These are phyloP conservation scores for Colletotrichum sp. DNA, from an alignment of 2,329 filamentous ascomycete species.

Conservation along the genomic window DNA sequence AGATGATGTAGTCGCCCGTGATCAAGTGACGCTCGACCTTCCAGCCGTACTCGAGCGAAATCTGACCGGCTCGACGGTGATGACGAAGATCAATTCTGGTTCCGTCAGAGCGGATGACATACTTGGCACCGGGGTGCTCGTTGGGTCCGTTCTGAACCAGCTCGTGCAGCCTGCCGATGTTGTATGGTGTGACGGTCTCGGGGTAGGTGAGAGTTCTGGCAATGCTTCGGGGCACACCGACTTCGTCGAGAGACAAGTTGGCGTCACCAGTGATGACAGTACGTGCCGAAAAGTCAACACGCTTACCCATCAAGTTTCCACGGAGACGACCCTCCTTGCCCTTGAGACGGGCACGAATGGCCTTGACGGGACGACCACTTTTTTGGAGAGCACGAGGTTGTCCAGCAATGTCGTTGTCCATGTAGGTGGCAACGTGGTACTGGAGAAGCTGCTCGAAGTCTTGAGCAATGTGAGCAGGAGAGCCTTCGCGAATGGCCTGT, in stretches of 20 bases:
- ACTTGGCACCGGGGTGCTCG: conserved; percentile 94
- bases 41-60: conserved; percentile 93
- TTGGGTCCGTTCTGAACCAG: conserved; percentile 93
- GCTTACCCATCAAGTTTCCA: conserved; percentile 99
- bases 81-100: conserved; percentile 94
- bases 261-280: conserved; percentile 99
- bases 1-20: conserved; percentile 97
- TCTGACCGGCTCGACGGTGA: conserved; percentile 84
- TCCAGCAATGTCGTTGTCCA: conserved; percentile 99
- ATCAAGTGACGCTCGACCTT: conserved; percentile 97
- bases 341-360: conserved; percentile 95
- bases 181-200: conserved; percentile 96
- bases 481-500: conserved; percentile 88
- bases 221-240: conserved; percentile 93
- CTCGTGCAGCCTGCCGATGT: conserved; percentile 88
- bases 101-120: conserved; percentile 92
- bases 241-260: conserved; percentile 94
- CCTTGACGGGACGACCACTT: conserved; percentile 94
- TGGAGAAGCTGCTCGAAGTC: conserved; percentile 94
- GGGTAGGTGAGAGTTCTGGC: conserved; percentile 94
- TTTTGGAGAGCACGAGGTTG: conserved; percentile 95
- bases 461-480: conserved; percentile 85
- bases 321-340: conserved; percentile 97
- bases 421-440: conserved; percentile 98
- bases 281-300: conserved; percentile 98